Base-by-base conservation (phyloP, 441 rosid genomes). In the Populus hybrid region DNA sequence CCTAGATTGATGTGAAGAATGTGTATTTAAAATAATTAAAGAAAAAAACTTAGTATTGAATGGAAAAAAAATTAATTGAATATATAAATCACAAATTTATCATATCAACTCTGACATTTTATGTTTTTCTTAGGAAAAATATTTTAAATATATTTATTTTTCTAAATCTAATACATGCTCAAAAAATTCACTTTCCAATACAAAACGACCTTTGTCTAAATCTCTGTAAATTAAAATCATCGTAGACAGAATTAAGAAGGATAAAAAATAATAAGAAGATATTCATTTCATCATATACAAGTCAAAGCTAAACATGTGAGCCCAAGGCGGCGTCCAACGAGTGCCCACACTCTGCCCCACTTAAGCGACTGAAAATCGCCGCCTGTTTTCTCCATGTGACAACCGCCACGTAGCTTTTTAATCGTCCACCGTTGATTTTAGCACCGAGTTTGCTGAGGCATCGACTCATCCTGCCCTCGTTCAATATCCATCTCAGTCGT, bases 401-500 rank as follows among this genome's bases (percentile, higher is more conserved):
- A 18, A 3, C 70, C 23, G 30, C 72, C 54, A 21, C 4, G 20
- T 23, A 32, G 10, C 67, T 8, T 26, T 40, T 10, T 10, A 50
- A 57, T 57, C 71, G 16, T 34, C 3, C 14, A 38, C 67, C 9
- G 36, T n/a, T 8, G 59, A 21, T 16, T 21, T 54, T 34, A 66
- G 11, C 76, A 30, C 42, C 54, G 79, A 76, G 68, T 79, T 11
- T 4, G 35, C 77, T 40, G 79, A 38, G 63, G 40, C 76, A 38
- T 78, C 32, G 67, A 42, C 72, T 79, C 87, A 6, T 83, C 84
- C 16, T 73, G 83, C 3, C 91, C 97, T 66, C 83, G 80, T 72
- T 90, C 95, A 7, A 88, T 36, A 65, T 93, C 95, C 18, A 59
- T 50, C 84, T 89, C 93, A 18, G 77, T 21, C 65, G 32, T 12